Percentiles rank a stretch among this genome's conserved stretches.
Evolutionary conservation across 2,329 filamentous ascomycete genomes (phyloP).

Genomic region (Madurella mycetomatis): DNA sequence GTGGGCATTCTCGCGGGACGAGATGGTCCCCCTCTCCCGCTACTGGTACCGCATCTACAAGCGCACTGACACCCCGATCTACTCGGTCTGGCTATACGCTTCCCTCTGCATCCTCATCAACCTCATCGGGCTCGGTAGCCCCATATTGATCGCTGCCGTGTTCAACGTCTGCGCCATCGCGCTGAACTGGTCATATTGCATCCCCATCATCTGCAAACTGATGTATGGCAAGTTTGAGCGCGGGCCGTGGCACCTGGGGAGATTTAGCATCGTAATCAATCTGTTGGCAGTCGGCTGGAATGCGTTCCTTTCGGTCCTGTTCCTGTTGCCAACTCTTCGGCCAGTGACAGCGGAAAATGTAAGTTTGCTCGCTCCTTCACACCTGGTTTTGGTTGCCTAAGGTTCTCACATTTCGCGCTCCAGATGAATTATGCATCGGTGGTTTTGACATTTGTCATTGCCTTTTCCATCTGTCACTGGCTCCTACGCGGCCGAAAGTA

Average conservation of each 20-base stretch:
- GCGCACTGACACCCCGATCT: constrained; percentile 47
- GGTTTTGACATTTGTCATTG: constrained; percentile 43
- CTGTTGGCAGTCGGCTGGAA: constrained; percentile 49
- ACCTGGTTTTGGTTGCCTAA: neutral
- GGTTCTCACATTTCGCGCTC: neutral
- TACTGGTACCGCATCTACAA: constrained; percentile 48
- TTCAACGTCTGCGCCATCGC: constrained; percentile 54
- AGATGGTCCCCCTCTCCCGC: constrained; percentile 42
- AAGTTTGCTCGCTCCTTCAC: constrained; percentile 18
- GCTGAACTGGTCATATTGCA: constrained; percentile 52
- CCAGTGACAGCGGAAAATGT: constrained; percentile 44
- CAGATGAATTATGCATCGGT: constrained; percentile 55
- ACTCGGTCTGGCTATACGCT: constrained; percentile 53
- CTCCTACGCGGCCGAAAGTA: constrained; percentile 40
- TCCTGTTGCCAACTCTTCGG: constrained; percentile 46
- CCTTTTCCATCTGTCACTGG: constrained; percentile 43
- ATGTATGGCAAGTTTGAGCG: constrained; percentile 44
- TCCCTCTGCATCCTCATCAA: constrained; percentile 54
- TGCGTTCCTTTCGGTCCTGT: constrained; percentile 49
- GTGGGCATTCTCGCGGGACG: constrained; percentile 52
- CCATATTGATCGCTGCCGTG: constrained; percentile 48
- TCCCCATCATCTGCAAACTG: constrained; percentile 52
- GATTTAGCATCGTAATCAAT: constrained; percentile 39
- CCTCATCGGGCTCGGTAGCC: constrained; percentile 53
- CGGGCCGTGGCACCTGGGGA: constrained; percentile 50